Base-by-base conservation (phyloP, 2,329 filamentous ascomycete genomes). In the Arthrinium phaeospermum region DNA sequence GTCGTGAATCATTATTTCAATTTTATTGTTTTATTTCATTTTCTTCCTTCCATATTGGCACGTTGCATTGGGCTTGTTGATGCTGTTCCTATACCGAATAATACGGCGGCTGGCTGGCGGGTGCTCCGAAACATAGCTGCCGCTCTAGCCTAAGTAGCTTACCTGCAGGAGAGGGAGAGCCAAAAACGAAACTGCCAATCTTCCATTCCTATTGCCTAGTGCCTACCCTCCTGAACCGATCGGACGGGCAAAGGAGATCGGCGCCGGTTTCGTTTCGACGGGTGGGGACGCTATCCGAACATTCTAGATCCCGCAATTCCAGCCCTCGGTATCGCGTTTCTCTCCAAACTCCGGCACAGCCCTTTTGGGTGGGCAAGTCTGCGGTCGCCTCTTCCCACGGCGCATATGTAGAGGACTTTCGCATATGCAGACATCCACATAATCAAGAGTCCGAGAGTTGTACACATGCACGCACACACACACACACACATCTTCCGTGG, bases 241-340 rank as follows among this genome's bases (percentile, higher is more conserved):
- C 30, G 53, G 16, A 22, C 53, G 53, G 53, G 53, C 7, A 37
- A 22, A 22, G 19, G 2, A 57, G 51, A 57, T 57, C 51, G 51
- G 51, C 34, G 27, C 51, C 51, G 24, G 24, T 14, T 30, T 30
- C 27, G 27, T 30, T 30, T 7, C 24, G 34, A 14, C 14, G 27
- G n/a, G 51, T 57, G 51, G 51, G 12, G 30, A 61, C 51, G 6
- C 53, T n/a, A 64, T 64, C 34, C 57, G 57, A 64, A 64, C 57
- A 64, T 64, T 64, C 34, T 41, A 61, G 34, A 64, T n/a, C n/a
- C n/a, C 53, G 30, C 57, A n/a, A 6, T 3, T 13, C 10, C 16
- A n/a, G 34, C 10, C 41, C 57, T 34, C 34, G 13, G n/a, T 64
- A 14, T 64, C 34, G 57, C 57, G 53, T 30, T 30, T 41, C 34